Evolutionary conservation across 148 eudicot species (phyloP).

Genomic region (Silene uniflora): DNA sequence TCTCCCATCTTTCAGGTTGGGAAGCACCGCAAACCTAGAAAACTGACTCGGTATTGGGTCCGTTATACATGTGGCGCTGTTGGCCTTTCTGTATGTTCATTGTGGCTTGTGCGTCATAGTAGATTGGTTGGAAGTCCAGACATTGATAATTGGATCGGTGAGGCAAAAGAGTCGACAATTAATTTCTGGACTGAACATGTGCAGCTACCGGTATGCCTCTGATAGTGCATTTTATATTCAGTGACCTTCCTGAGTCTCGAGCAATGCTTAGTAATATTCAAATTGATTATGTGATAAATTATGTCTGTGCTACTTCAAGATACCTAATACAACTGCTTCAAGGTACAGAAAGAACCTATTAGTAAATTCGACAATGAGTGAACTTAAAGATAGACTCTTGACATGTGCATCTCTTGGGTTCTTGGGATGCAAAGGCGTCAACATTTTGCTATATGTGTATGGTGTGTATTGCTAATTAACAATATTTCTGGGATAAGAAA

Average conservation of each 20-base stretch:
- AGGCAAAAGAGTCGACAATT: constrained; percentile 76
- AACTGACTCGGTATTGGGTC: constrained; percentile 68
- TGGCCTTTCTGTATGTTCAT: constrained; percentile 71
- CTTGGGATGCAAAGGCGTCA: background rate
- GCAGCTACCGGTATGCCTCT: constrained; percentile 75
- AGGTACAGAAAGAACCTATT: background rate
- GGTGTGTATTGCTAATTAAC: too few species aligned
- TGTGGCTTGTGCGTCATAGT: constrained; percentile 90
- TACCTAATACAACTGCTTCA: background rate
- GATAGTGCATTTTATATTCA: background rate
- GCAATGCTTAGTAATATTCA: background rate
- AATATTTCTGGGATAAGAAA: too few species aligned
- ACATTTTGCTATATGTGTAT: background rate
- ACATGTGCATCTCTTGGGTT: constrained; percentile 3
- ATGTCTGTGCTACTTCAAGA: background rate
- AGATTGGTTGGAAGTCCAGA: constrained; percentile 89
- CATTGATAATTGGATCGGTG: constrained; percentile 86
- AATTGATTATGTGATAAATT: background rate
- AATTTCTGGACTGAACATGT: constrained; percentile 93
- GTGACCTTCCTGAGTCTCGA: background rate
- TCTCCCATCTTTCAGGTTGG: constrained; percentile 49
- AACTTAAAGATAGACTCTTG: background rate
- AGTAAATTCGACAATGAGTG: background rate
- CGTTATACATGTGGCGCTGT: constrained; percentile 77
- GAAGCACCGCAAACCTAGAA: constrained; percentile 72